phyloP scores from a whole-genome alignment of 106 monocot genomes.

The Allium sativum region DNA sequence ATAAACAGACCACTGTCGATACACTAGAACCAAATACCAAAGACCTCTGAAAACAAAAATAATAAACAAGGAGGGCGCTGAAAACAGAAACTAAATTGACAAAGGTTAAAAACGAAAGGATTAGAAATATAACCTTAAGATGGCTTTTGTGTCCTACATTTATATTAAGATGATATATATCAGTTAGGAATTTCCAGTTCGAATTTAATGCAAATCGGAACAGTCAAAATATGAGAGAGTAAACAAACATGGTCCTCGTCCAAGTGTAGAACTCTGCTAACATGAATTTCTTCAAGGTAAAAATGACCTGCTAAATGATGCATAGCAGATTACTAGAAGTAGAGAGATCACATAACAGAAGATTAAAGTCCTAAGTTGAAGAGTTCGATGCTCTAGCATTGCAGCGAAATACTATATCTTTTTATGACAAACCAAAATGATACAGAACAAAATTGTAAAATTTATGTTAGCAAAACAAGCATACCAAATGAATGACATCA shows the following conservation, averaged over 20 bases:
- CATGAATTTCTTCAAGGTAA: slow-evolving; percentile 18
- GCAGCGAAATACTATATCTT: background rate
- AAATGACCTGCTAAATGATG: slow-evolving; percentile 27
- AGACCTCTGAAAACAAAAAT: background rate
- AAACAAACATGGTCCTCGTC: slow-evolving; percentile 21
- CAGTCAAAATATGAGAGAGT: slow-evolving; percentile 10
- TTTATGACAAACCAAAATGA: background rate
- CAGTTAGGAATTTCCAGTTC: slow-evolving; percentile 15
- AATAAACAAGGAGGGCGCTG: background rate
- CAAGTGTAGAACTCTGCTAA: slow-evolving; percentile 22
- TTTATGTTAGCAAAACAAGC: background rate
- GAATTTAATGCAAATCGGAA: slow-evolving; percentile 10
- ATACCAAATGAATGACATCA: slow-evolving; percentile 82
- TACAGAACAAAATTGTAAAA: background rate
- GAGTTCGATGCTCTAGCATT: background rate
- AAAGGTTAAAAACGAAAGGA: slow-evolving; percentile 1
- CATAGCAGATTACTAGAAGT: slow-evolving; percentile 18
- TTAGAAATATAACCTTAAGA: slow-evolving; percentile 20
- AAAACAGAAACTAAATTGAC: background rate
- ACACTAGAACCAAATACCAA: background rate
- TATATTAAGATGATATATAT: slow-evolving; percentile 10
- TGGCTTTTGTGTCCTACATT: slow-evolving; percentile 15
- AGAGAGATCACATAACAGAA: background rate
- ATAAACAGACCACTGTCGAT: background rate
- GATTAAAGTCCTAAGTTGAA: background rate